Evolutionary conservation across 129 eudicot species (phyloP).

Genomic region (Artemisia annua): DNA sequence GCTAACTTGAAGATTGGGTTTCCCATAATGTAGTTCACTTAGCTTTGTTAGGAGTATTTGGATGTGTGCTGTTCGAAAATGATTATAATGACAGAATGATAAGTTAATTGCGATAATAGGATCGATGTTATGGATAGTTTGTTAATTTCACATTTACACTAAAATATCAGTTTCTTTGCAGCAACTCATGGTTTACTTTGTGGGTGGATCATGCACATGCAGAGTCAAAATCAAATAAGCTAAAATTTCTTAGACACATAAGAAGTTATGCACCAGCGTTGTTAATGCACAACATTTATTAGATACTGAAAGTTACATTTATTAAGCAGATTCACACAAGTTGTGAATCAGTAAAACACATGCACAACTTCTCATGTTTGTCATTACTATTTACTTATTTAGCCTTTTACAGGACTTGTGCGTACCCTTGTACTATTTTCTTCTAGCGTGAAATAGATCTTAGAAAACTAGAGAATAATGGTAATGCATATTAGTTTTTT

Average conservation of each 20-base stretch:
- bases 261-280: neutral
- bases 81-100: neutral
- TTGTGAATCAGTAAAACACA: too few species aligned
- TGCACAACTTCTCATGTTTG: too few species aligned
- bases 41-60: neutral
- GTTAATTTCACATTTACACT: neutral
- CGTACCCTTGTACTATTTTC: neutral
- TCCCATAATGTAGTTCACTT: neutral
- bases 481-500: neutral
- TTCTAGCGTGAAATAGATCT: neutral
- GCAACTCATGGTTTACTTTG: neutral
- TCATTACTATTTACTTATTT: too few species aligned
- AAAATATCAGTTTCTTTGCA: neutral
- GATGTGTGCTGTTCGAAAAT: too few species aligned
- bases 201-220: neutral
- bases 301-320: too few species aligned
- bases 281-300: neutral
- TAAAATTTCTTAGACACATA: neutral
- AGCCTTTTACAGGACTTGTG: too few species aligned
- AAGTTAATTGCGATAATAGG: too few species aligned
- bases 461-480: neutral
- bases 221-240: too few species aligned
- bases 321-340: too few species aligned
- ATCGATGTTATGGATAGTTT: neutral
- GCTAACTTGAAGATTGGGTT: neutral